A percentile compares a stretch with the other conserved stretches of the same genome.
These are phyloP conservation scores for Lithohypha guttulata DNA, from an alignment of 2,329 filamentous ascomycete species.

Conservation along the genomic window DNA sequence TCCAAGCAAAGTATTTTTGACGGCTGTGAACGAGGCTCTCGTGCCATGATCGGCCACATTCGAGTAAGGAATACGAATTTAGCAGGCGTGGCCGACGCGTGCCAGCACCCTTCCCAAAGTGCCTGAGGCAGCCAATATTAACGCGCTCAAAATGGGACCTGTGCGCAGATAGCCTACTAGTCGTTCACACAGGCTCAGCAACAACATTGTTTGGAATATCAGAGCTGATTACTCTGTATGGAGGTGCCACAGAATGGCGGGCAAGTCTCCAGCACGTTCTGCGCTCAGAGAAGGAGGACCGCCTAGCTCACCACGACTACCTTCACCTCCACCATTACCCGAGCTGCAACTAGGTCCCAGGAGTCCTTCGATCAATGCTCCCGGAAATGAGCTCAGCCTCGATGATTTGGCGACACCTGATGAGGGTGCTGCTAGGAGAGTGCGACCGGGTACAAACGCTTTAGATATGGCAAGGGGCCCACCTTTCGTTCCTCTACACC, in stretches of 20 bases:
- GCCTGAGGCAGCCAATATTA: too few relatives aligned
- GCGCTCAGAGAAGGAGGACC: constrained; percentile 31
- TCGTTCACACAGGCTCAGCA: constrained; percentile 3
- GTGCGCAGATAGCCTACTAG: not conserved
- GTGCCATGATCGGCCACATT: too few relatives aligned
- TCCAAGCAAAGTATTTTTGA: too few relatives aligned
- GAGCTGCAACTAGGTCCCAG: constrained; percentile 83
- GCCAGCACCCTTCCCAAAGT: too few relatives aligned
- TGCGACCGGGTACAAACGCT: constrained; percentile 86
- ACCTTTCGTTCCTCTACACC: constrained; percentile 67
- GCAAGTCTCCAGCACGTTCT: constrained; percentile 25
- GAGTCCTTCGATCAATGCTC: constrained; percentile 57
- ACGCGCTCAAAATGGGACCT: not conserved
- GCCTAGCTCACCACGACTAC: constrained; percentile 79
- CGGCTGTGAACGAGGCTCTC: too few relatives aligned
- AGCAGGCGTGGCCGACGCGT: too few relatives aligned
- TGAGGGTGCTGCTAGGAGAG: constrained; percentile 66
- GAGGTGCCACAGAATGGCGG: constrained; percentile 4
- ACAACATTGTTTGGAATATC: constrained; percentile 4
- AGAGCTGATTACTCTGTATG: constrained; percentile 6
- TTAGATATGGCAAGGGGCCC: constrained; percentile 87
- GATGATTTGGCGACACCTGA: constrained; percentile 51
- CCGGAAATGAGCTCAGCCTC: constrained; percentile 45
- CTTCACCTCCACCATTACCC: constrained; percentile 85
- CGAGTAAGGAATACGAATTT: too few relatives aligned